Evolutionary conservation across 768 basidiomycete species (phyloP).

Genomic region (Boletus rufocinnamomeus): DNA sequence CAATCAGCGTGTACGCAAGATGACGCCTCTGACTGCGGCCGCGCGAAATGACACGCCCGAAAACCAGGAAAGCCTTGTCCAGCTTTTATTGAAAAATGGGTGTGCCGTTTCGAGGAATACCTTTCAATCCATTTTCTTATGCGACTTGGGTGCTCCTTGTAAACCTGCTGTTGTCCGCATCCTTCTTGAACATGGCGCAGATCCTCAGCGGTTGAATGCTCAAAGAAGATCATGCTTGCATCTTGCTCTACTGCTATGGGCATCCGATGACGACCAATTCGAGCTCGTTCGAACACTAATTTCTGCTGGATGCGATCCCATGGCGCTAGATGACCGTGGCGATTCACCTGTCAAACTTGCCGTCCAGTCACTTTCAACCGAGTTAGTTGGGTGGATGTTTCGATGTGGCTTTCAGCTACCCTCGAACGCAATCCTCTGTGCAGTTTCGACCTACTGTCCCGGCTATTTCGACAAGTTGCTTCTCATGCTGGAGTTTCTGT

Average conservation of each 20-base stretch:
- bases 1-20: too few species aligned
- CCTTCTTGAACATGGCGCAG: background rate
- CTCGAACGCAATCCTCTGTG: too few species aligned
- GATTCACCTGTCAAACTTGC: background rate
- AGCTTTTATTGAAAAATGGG: background rate
- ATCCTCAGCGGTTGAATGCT: background rate
- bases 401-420: too few species aligned
- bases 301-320: background rate
- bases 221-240: background rate
- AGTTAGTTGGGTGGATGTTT: background rate
- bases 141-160: background rate
- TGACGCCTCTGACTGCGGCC: background rate
- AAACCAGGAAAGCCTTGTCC: too few species aligned
- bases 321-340: background rate
- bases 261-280: too few species aligned
- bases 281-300: background rate
- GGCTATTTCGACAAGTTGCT: too few species aligned
- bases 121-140: background rate
- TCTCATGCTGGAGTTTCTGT: background rate
- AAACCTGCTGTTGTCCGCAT: background rate
- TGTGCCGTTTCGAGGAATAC: background rate
- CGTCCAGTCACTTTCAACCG: background rate
- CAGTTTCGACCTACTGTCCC: too few species aligned
- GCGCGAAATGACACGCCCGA: background rate
- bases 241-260: background rate